Evolutionary conservation across 352 stramenopile species (phyloP), one percentile per base, ranked within the genome.

Genomic region (Pilasporangium apinafurcum): DNA sequence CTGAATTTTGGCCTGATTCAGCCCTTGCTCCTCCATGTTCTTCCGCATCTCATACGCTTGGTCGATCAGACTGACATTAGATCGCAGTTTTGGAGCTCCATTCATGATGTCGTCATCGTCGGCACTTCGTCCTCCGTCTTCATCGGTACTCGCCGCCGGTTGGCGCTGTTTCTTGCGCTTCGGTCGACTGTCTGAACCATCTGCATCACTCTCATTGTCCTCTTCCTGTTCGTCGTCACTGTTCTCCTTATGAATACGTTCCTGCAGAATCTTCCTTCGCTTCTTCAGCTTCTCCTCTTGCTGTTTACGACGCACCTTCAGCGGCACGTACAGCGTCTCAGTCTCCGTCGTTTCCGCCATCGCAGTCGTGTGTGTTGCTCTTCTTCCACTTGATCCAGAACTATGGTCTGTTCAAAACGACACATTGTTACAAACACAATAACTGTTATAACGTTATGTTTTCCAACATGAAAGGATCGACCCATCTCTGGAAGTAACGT

Each of bases 21-120:
- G 69, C 18, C 80, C 80, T 18, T 71, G 65, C 18, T 78, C 66
- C 42, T 93, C 81, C 59, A 83, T 44, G 35, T 66, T 53, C 53
- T 89, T 89, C 53, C 76, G 74, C 72, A 92, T 81, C 62, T 91
- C 66, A 52, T 90, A 90, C 40, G 76, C 74, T 42, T 92, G 76
- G 49, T 95, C 80, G 35, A 91, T 62, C 27, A 92, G 62, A 55
- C 76, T 91, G 48, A 91, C 63, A 22, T 36, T 74, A 26, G 81
- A 89, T 6, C 80, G 79, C 28, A 64, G 18, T 41, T 62, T 53
- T 3, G 48, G 39, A 14, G 59, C 51, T 3, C 34, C 25, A 16
- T 41, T 45, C 8, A 48, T 33, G 17, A 18, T 25, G 13, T 60
- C 48, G 5, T 21, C 47, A 14, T 50, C 48, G n/a, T 51, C 40